Base-by-base conservation (phyloP, 2,329 filamentous ascomycete genomes). In the Zymoseptoria passerinii region DNA sequence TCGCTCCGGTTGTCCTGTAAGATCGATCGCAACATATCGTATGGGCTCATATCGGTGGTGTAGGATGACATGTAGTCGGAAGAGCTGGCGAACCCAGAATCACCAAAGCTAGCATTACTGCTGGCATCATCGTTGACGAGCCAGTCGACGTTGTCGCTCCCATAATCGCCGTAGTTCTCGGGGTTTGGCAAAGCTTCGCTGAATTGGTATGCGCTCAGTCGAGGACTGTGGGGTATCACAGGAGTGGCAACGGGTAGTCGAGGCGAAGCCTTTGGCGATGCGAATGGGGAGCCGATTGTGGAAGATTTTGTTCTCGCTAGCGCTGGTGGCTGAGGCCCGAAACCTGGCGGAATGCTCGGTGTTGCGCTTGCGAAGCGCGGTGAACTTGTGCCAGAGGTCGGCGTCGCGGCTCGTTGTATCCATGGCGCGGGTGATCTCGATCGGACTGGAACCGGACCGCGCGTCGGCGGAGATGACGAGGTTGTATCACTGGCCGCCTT, bases 91-190 rank as follows among this genome's bases (percentile, higher is more conserved):
- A 92, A 80, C 35, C 83, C 85, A 64, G 86, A 90, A 16, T 87
- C 80, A 8, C 82, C 84, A 23, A 86, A 89, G 23, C 91, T 96
- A 23, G 90, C 86, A 58, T 91, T 83, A 66, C 87, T 92, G 68
- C 87, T 88, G 56, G 83, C 85, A 68, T 90, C 88, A 71, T 94
- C 94, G 66, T 83, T 86, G 55, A 96, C 90, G 51, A 97, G 81
- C 94, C 92, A 97, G 74, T 97, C 92, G 55, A 99, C 91, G 67
- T 94, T 96, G 72, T 97, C 92, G 63, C 87, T 89, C 65, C 92
- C 92, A 70, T 91, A 88, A 68, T 97, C 91, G 58, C 91, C 91
- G 71, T 95, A 92, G 60, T 89, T 89, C 69, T 97, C 92, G 50
- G 87, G 86, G 18, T 88, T 85, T 6, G 90, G 88, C 53, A 85